A percentile compares a stretch with the other conserved stretches of the same genome.
Evolutionary conservation across 1,139 yeast genomes (phyloP).

Genomic region (Nakaseomyces bracarensis): DNA sequence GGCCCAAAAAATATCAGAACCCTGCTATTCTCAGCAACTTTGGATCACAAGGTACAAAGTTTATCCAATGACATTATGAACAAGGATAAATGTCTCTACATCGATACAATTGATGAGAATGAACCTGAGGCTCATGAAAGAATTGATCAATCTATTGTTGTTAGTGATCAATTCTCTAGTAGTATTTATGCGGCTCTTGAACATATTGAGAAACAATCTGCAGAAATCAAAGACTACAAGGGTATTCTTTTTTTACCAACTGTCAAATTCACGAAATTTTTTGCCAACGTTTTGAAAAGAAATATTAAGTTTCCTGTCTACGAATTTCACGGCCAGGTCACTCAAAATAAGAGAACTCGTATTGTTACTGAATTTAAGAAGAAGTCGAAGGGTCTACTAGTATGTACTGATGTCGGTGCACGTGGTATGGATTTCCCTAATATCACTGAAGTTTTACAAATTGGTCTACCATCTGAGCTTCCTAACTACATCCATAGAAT

Average conservation of each 20-base stretch:
- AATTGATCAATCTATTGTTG: slow-evolving; percentile 58
- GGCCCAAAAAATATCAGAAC: slow-evolving; percentile 43
- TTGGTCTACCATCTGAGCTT: slow-evolving; percentile 64
- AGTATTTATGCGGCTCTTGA: slow-evolving; percentile 47
- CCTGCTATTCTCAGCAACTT: slow-evolving; percentile 80
- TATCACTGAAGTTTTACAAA: slow-evolving; percentile 73
- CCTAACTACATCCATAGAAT: slow-evolving; percentile 85
- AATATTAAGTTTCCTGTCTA: slow-evolving; percentile 22
- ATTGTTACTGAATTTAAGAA: slow-evolving; percentile 27
- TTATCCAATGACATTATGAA: slow-evolving; percentile 58
- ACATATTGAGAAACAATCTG: slow-evolving; percentile 35
- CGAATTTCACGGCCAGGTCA: slow-evolving; percentile 62
- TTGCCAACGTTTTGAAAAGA: slow-evolving; percentile 34
- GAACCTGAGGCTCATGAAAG: slow-evolving; percentile 74
- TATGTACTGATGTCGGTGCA: slow-evolving; percentile 91
- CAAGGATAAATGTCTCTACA: slow-evolving; percentile 52
- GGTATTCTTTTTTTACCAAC: slow-evolving; percentile 81
- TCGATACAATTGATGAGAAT: slow-evolving; percentile 68
- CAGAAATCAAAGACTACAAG: slow-evolving; percentile 43
- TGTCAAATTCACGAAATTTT: slow-evolving; percentile 55
- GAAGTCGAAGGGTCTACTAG: slow-evolving; percentile 46
- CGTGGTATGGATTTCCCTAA: slow-evolving; percentile 93
- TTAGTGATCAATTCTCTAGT: slow-evolving; percentile 42
- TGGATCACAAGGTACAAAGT: slow-evolving; percentile 54
- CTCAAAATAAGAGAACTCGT: slow-evolving; percentile 39